These are phyloP conservation scores for Candida tetrigidarum DNA, from an alignment of 1,139 yeast species.

Conservation along the genomic window DNA sequence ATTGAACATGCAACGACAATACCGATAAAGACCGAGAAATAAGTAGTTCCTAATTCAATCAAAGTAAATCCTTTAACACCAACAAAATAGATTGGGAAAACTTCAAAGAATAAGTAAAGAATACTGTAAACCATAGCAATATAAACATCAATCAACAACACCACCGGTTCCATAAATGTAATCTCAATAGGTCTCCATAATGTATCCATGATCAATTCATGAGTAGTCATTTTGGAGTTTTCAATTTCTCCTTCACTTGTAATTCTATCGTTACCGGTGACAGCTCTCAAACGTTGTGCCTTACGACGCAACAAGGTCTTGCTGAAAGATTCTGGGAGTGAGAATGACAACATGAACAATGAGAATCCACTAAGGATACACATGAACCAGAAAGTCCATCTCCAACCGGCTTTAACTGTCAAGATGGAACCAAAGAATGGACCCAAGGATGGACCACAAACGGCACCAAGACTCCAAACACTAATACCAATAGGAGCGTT, in stretches of 20 bases:
- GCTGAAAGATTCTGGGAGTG: conserved; percentile 56
- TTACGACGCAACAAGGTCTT: conserved; percentile 48
- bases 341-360: conserved; percentile 32
- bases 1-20: conserved; percentile 24
- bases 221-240: conserved; percentile 30
- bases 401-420: conserved; percentile 36
- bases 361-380: conserved; percentile 38
- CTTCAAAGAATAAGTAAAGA: conserved; percentile 39
- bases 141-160: conserved; percentile 33
- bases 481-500: conserved; percentile 32
- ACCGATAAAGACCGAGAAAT: conserved; percentile 26
- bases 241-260: conserved; percentile 48
- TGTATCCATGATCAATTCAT: conserved; percentile 26
- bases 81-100: conserved; percentile 34
- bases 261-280: conserved; percentile 46
- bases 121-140: conserved; percentile 35
- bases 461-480: conserved; percentile 35
- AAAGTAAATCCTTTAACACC: conserved; percentile 30
- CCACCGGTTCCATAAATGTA: conserved; percentile 35
- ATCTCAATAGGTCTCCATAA: conserved; percentile 38
- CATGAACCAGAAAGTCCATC: conserved; percentile 51
- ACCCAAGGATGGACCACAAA: conserved; percentile 38
- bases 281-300: conserved; percentile 49
- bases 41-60: conserved; percentile 28
- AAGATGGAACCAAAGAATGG: conserved; percentile 37